Evolutionary conservation across 805 yeast species (phyloP).

Genomic region (Osmozyma mogii): DNA sequence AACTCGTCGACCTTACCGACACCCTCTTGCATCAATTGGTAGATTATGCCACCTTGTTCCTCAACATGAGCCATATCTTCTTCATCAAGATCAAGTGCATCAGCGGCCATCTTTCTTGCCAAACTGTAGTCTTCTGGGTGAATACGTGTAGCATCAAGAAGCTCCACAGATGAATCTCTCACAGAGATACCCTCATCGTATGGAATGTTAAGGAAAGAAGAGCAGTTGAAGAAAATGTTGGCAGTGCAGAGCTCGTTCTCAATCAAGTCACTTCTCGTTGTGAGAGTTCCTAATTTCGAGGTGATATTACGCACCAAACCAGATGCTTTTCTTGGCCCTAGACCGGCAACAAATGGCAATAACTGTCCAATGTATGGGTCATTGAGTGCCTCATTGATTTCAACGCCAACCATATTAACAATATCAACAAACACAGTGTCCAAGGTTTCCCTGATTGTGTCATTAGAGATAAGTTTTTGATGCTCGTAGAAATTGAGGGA

Average conservation of each 20-base stretch:
- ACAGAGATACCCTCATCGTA: conserved; percentile 47
- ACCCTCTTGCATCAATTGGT: conserved; percentile 63
- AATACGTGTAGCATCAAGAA: conserved; percentile 88
- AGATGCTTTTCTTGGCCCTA: conserved; percentile 92
- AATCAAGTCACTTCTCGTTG: conserved; percentile 72
- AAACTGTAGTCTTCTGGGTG: conserved; percentile 97
- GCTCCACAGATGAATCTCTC: conserved; percentile 61
- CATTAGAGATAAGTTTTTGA: conserved; percentile 64
- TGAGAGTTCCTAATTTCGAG: conserved; percentile 46
- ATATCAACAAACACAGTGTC: conserved; percentile 84
- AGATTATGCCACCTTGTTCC: conserved; percentile 75
- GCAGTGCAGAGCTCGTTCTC: conserved; percentile 73
- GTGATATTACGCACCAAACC: conserved; percentile 80
- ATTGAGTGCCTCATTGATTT: conserved; percentile 81
- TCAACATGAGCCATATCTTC: conserved; percentile 80
- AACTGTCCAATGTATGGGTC: conserved; percentile 63
- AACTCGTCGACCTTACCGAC: conserved; percentile 75
- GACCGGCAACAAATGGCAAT: conserved; percentile 77
- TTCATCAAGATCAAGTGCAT: conserved; percentile 92
- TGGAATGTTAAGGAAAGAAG: conserved; percentile 81
- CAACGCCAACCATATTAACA: conserved; percentile 87
- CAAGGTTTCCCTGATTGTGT: conserved; percentile 53
- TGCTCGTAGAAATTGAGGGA: conserved; percentile 63
- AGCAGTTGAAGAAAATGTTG: conserved; percentile 81
- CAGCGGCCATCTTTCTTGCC: conserved; percentile 96